Evolutionary conservation across 805 yeast species (phyloP).

Genomic region (Pichia deserticola): DNA sequence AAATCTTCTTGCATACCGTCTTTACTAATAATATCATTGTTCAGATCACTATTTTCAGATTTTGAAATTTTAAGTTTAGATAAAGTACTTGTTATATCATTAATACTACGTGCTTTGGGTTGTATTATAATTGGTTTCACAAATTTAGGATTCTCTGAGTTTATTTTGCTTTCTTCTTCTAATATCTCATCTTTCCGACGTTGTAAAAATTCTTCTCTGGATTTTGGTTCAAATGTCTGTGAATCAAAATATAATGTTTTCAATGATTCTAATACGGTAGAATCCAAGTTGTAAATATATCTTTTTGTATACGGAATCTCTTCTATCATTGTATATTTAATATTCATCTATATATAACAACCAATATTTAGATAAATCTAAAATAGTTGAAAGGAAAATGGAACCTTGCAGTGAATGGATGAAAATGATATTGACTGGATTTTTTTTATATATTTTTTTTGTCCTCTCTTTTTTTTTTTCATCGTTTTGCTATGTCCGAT

Average conservation of each 20-base stretch:
- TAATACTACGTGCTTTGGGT: slow-evolving; percentile 10
- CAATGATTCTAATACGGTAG: slow-evolving; percentile 36
- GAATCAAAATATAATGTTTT: slow-evolving; percentile 51
- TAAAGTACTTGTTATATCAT: neutral
- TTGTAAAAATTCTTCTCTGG: slow-evolving; percentile 16
- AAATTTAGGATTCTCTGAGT: neutral
- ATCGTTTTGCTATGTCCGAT: too few species aligned
- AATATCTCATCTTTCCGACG: slow-evolving; percentile 12
- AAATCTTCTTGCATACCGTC: slow-evolving; percentile 32
- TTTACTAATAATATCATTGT: slow-evolving; percentile 21
- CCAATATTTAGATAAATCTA: too few species aligned
- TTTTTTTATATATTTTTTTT: too few species aligned
- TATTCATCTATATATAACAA: too few species aligned
- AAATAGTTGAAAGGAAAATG: too few species aligned
- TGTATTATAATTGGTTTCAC: slow-evolving; percentile 2
- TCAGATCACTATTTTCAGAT: neutral
- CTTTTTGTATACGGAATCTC: slow-evolving; percentile 27
- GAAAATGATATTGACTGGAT: too few species aligned
- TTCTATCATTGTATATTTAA: neutral
- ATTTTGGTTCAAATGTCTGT: slow-evolving; percentile 29
- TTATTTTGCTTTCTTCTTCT: too few species aligned
- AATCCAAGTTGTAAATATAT: slow-evolving; percentile 42
- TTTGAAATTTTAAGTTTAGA: slow-evolving; percentile 2
- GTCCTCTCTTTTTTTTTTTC: too few species aligned
- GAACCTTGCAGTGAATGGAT: too few species aligned